A percentile compares a stretch with the other conserved stretches of the same genome.
These are phyloP conservation scores for barley (Hordeum vulgare) DNA, from an alignment of 176 grass and related monocot species.

Conservation along the genomic window DNA sequence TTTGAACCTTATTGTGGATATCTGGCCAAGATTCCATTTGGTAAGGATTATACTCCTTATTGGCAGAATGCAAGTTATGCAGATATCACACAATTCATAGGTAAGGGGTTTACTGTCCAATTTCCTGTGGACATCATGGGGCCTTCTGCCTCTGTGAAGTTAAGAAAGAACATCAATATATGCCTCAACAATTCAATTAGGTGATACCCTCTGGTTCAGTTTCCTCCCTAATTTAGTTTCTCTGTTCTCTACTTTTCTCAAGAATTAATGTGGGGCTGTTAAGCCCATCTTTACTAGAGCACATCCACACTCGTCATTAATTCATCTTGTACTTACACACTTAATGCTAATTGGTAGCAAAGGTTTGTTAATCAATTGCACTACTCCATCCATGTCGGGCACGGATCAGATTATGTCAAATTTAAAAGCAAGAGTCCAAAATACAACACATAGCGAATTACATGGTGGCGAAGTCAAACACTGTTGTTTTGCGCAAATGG, in stretches of 20 bases:
- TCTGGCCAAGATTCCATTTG: background rate
- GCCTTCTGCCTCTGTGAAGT: background rate
- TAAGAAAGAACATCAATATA: background rate
- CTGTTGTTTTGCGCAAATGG: no score
- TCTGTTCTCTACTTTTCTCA: no score
- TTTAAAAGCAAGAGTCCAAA: no score
- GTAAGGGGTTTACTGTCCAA: background rate
- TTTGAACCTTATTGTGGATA: background rate
- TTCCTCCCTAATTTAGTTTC: background rate
- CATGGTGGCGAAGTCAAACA: background rate
- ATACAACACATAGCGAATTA: background rate
- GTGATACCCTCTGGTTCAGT: background rate
- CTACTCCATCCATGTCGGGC: no score
- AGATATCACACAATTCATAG: background rate
- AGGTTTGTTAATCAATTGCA: no score
- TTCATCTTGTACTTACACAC: no score
- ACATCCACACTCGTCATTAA: no score
- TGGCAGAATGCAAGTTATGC: background rate
- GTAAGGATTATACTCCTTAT: fast-evolving
- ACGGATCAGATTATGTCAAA: no score
- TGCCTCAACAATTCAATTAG: background rate
- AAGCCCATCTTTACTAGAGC: no score
- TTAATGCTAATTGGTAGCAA: no score
- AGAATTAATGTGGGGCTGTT: no score
- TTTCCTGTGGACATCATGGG: background rate